Base-by-base conservation (phyloP, 2,329 filamentous ascomycete species). In the Verticillium nubilum region DNA sequence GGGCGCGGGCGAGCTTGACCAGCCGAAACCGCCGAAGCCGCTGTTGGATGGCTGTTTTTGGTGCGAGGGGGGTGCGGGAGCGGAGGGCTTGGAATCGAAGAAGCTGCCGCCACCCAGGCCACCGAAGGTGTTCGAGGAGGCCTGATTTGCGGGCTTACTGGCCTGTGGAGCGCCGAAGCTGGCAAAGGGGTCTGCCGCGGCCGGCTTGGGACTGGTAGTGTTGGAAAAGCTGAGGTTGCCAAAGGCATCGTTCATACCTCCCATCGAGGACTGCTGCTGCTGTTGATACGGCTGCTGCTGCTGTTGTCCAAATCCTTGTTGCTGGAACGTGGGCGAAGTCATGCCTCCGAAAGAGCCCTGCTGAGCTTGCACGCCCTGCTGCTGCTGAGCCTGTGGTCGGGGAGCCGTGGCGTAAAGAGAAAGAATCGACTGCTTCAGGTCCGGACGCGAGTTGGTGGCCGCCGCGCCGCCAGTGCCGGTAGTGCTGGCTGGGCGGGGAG, bases 341-440 rank as follows among this genome's bases (percentile, higher is more conserved):
- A 91, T 82, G 57, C 85, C 84, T 19, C 89, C 86, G 67, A 93
- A 90, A 0, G 87, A 87, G 28, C 82, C 80, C 70, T 89, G 87
- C 70, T 89, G 42, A 29, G 81, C 76, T 50, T 69, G 66, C 52
- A 76, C 73, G 60, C 80, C 78, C 57, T 75, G 78, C 25, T 80
- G 75, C 10, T 73, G 75, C 59, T 75, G 78, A 27, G 85, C 80
- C 66, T 90, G 89, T n/a, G 91, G 86, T 69, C 92, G 90, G 1
- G 92, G 90, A 5, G 86, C 86, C 7, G 91, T 90, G 12, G 93
- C 92, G 71, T 99, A 99, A 17, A 99, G 83, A 7, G 95, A 99
- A 55, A 99, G 78, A 62, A 99, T 99, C 2, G 94, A 98, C 74
- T 97, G 94, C 76, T 99, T 99, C 61, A 99, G 79, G 71, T 99